phyloP scores from a whole-genome alignment of 2,329 filamentous ascomycete species.

The Monosporascus sp. region DNA sequence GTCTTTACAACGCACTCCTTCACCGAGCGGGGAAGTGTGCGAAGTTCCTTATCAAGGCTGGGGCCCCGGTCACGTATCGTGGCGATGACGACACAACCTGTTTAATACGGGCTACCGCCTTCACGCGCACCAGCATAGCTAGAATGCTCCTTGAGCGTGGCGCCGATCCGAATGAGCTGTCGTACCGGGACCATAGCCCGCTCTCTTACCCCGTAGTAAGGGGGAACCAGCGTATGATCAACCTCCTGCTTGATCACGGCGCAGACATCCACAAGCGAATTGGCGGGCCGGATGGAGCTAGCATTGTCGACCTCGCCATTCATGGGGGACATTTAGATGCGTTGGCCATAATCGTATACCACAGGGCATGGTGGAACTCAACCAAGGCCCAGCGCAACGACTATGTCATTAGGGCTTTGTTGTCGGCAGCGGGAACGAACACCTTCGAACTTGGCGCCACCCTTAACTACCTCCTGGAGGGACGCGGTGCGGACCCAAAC shows the following conservation, averaged over 20 bases:
- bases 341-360: not conserved
- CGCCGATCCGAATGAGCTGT: slow-evolving; percentile 12
- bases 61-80: slow-evolving; percentile 2
- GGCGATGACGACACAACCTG: slow-evolving; percentile 1
- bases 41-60: slow-evolving; percentile 7
- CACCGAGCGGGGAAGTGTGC: not conserved
- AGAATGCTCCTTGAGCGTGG: slow-evolving; percentile 9
- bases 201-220: slow-evolving; percentile 1
- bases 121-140: not conserved
- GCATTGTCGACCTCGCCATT: not conserved
- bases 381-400: not conserved
- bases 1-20: slow-evolving; percentile 2
- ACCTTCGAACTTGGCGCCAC: not conserved
- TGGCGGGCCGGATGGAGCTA: not conserved
- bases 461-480: not conserved
- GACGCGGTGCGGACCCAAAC: not conserved
- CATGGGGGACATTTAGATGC: not conserved
- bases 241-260: slow-evolving; percentile 12
- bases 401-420: not conserved
- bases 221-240: slow-evolving; percentile 1
- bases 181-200: not conserved
- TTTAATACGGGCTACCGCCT: slow-evolving; percentile 7
- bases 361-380: not conserved
- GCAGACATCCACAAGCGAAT: slow-evolving; percentile 1
- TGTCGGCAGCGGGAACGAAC: not conserved